Evolutionary conservation across 164 flowering plant genomes (phyloP).

Genomic region (Platanus orientalis): DNA sequence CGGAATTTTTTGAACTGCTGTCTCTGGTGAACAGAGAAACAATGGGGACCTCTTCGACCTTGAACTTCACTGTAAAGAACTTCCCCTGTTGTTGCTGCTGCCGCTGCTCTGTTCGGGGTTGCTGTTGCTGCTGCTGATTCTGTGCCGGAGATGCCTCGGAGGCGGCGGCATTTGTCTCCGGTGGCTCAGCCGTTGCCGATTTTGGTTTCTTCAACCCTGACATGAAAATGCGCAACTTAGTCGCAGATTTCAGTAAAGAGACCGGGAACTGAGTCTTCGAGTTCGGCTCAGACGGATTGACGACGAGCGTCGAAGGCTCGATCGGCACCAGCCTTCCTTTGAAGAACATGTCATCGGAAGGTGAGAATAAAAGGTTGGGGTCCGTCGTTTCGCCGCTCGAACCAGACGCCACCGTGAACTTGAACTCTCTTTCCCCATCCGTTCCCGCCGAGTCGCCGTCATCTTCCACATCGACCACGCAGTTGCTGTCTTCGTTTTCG

Average conservation of each 20-base stretch:
- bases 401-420: constrained; percentile 47
- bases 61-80: constrained; percentile 63
- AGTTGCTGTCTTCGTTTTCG: too few relatives aligned
- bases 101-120: constrained; percentile 1
- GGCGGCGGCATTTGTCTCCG: constrained; percentile 17
- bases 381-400: constrained; percentile 26
- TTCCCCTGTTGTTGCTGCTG: constrained; percentile 20
- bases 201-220: constrained; percentile 63
- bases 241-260: constrained; percentile 41
- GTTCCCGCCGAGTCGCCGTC: constrained; percentile 4
- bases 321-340: constrained; percentile 60
- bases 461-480: too few relatives aligned
- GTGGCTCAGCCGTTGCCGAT: constrained; percentile 6
- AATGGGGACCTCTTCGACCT: constrained; percentile 68
- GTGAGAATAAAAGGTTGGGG: constrained; percentile 34
- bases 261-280: constrained; percentile 36
- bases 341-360: constrained; percentile 66
- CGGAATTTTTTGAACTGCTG: constrained; percentile 31
- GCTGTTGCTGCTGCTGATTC: neutral
- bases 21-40: constrained; percentile 60
- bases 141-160: neutral
- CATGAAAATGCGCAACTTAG: constrained; percentile 66
- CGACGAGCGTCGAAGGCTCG: constrained; percentile 26
- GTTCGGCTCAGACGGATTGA: constrained; percentile 25
- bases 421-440: constrained; percentile 44